Conservation (phyloP, 75 land plant species). For the Selaginella moellendorffii region DNA sequence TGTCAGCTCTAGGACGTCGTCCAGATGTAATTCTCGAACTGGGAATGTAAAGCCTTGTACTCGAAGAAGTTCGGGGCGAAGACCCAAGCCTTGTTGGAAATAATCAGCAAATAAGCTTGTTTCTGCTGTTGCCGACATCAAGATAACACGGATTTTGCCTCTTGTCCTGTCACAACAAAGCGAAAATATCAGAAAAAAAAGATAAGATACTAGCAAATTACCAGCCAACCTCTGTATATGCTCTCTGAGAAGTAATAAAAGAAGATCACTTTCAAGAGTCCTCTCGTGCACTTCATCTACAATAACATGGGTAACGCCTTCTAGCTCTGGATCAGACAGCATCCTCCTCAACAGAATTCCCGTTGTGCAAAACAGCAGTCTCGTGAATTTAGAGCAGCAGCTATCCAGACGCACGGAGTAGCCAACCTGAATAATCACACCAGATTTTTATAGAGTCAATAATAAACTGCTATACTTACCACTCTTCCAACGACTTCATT, state of each 20-base stretch:
- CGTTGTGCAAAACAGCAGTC: background rate
- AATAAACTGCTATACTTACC: background rate
- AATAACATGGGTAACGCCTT: constrained; percentile 6
- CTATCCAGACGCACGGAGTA: constrained; percentile 7
- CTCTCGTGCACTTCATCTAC: constrained; percentile 22
- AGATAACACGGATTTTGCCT: constrained; percentile 18
- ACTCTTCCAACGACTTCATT: background rate
- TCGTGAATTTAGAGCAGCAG: background rate
- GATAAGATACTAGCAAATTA: background rate
- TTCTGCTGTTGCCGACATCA: constrained; percentile 32
- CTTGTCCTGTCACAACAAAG: constrained; percentile 7
- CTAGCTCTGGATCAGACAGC: constrained; percentile 3
- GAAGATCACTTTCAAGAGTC: constrained; percentile 20
- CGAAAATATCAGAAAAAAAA: no score
- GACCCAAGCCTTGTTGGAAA: constrained; percentile 3
- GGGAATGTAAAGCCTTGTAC: constrained; percentile 31
- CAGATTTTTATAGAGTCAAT: background rate
- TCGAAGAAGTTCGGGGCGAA: constrained; percentile 5
- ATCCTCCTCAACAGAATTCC: constrained; percentile 1
- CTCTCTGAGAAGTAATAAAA: constrained; percentile 16
- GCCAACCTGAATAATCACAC: constrained; percentile 4
- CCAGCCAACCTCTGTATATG: constrained; percentile 10
- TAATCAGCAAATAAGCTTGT: constrained; percentile 19
- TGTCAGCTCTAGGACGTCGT: constrained; percentile 26
- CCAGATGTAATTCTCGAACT: constrained; percentile 22